Conservation (phyloP, 164 flowering plant species). For the Magnolia sinica region DNA sequence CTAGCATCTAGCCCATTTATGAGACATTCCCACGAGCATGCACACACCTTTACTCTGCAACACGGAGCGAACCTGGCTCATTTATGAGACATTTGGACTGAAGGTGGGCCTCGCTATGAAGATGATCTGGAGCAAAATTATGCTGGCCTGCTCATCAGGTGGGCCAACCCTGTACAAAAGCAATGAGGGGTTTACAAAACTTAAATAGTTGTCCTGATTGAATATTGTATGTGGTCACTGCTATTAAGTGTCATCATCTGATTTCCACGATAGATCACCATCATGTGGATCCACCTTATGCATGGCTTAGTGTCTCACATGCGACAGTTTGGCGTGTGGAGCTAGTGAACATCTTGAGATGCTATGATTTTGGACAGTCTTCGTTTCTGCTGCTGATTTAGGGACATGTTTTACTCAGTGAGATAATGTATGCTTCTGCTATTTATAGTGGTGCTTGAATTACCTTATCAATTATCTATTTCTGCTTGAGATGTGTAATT, state of each 20-base stretch:
- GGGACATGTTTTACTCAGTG: neutral
- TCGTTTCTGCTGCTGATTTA: neutral
- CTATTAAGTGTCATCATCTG: too few relatives aligned
- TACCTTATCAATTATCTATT: slow-evolving; percentile 1
- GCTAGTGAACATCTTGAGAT: neutral
- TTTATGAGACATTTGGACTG: too few relatives aligned
- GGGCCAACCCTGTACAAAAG: too few relatives aligned
- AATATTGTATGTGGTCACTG: too few relatives aligned
- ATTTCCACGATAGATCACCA: too few relatives aligned
- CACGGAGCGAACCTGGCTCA: too few relatives aligned
- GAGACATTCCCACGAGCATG: neutral
- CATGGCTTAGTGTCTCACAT: neutral
- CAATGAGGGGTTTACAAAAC: too few relatives aligned
- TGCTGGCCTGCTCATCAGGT: too few relatives aligned
- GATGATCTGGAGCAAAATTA: too few relatives aligned
- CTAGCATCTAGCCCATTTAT: neutral
- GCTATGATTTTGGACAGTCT: neutral
- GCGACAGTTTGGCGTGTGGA: neutral
- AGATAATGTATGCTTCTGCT: neutral
- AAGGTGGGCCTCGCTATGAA: too few relatives aligned
- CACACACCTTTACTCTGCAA: neutral
- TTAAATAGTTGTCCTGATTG: too few relatives aligned
- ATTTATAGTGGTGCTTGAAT: neutral
- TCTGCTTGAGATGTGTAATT: slow-evolving; percentile 18
- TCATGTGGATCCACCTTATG: too few relatives aligned